Evolutionary conservation across 1,284 basidiomycete species (phyloP).

Genomic region (Chalciporus sp.): DNA sequence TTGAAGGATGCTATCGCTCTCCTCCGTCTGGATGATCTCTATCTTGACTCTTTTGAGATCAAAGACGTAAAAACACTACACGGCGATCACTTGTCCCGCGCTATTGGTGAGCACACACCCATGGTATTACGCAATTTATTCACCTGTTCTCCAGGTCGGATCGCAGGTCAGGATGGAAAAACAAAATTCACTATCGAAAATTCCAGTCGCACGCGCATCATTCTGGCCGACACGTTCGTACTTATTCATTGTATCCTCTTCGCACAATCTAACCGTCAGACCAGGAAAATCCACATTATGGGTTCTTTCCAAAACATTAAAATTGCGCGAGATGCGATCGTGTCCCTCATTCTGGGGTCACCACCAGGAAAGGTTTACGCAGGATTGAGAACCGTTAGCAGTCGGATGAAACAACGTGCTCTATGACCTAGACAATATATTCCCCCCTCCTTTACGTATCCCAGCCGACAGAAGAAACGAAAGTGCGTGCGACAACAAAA

Average conservation of each 20-base stretch:
- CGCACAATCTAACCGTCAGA: constrained; percentile 4
- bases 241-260: constrained; percentile 17
- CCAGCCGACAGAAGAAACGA: constrained; percentile 3
- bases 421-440: constrained; percentile 41
- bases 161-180: constrained; percentile 97
- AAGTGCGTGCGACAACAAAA: background rate
- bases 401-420: constrained; percentile 90
- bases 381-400: constrained; percentile 87
- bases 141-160: constrained; percentile 64
- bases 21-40: constrained; percentile 93
- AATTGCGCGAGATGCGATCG: constrained; percentile 93
- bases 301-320: constrained; percentile 98
- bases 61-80: constrained; percentile 99
- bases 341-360: constrained; percentile 92
- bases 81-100: constrained; percentile 94
- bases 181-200: constrained; percentile 99
- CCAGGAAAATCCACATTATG: constrained; percentile 90
- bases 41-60: constrained; percentile 98
- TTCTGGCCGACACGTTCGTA: constrained; percentile 92
- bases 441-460: constrained; percentile 8
- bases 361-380: constrained; percentile 98
- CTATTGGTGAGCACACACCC: constrained; percentile 69
- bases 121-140: constrained; percentile 1
- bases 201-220: constrained; percentile 91
- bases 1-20: constrained; percentile 92